phyloP scores from a whole-genome alignment of 495 filamentous ascomycete genomes.

The Zalerion maritima region DNA sequence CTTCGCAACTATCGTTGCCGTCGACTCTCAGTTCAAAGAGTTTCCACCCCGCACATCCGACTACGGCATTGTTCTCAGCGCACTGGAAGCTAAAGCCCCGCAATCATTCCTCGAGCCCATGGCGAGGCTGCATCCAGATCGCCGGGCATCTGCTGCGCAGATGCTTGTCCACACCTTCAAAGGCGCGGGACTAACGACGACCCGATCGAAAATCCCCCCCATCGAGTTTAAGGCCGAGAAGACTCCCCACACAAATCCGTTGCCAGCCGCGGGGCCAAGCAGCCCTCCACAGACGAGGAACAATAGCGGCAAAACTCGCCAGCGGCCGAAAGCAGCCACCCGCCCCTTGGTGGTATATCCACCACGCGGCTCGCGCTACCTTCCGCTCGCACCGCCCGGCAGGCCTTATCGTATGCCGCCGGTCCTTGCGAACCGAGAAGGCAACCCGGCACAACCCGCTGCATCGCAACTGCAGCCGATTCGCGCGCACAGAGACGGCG shows the following conservation, averaged over 20 bases:
- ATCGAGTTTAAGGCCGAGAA: no score
- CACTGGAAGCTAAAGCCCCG: constrained; percentile 2
- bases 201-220: constrained; percentile 2
- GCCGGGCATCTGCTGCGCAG: constrained; percentile 10
- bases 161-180: constrained; percentile 9
- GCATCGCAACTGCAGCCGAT: constrained; percentile 1
- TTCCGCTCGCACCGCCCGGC: no score
- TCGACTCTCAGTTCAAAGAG: constrained; percentile 2
- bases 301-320: constrained; percentile 1
- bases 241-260: no score
- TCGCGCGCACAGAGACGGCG: neutral
- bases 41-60: constrained; percentile 2
- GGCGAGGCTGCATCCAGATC: constrained; percentile 5
- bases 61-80: constrained; percentile 2
- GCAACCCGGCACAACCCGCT: constrained; percentile 2
- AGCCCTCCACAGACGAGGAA: constrained; percentile 2
- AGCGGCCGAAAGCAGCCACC: constrained; percentile 1
- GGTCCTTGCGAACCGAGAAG: no score
- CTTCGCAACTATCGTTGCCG: constrained; percentile 9
- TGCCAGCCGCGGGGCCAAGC: constrained; percentile 1
- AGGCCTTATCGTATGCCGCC: no score
- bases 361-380: no score
- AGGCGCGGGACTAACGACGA: constrained; percentile 7
- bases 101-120: no score
- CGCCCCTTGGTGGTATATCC: no score